Base-by-base conservation (phyloP, 1,284 basidiomycete species). In the Phenoliferia sp. region DNA sequence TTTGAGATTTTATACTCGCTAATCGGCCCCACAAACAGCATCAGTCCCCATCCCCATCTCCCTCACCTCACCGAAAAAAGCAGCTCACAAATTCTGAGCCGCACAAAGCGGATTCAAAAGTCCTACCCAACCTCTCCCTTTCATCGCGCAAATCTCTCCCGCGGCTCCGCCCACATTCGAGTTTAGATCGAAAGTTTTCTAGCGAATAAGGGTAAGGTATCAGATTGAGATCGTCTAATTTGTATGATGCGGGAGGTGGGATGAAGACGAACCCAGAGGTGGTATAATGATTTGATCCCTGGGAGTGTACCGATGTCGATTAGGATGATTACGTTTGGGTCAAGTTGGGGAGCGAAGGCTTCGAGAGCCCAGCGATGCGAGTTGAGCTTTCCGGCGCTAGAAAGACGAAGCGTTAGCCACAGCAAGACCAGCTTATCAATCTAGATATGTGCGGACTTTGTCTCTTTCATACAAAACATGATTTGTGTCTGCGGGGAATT, bases 231-330 rank as follows among this genome's bases (percentile, higher is more conserved):
- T n/a, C n/a, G n/a, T n/a, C n/a, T n/a, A n/a, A n/a, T n/a, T n/a
- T n/a, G n/a, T 9, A 5, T 5, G 48, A 52, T 19, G 48, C 22
- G 9, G 6, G 28, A 52, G 48, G 5, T 7, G 9, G 9, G 22
- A 52, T 19, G 17, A 52, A 9, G 48, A 52, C 48, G 48, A 5
- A 52, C 48, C 94, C 94, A 97, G 10, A 98, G 82, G 76, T 96
- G 92, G 79, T 97, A 98, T 76, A 97, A 94, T 15, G 86, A 88
- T 57, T 88, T 90, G 10, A 89, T 86, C 3, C 90, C 92, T 0
- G 94, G 94, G 84, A 89, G 87, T 0, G 94, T 98, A 2, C 94
- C 95, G 28, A 96, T 94, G 76, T 98, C 94, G 39, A 98, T 86
- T 28, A 98, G 84, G 9, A 98, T 87, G 77, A 71, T 62, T 55